Conservation (phyloP, 257 asterid species). For the Solanum sitiens region DNA sequence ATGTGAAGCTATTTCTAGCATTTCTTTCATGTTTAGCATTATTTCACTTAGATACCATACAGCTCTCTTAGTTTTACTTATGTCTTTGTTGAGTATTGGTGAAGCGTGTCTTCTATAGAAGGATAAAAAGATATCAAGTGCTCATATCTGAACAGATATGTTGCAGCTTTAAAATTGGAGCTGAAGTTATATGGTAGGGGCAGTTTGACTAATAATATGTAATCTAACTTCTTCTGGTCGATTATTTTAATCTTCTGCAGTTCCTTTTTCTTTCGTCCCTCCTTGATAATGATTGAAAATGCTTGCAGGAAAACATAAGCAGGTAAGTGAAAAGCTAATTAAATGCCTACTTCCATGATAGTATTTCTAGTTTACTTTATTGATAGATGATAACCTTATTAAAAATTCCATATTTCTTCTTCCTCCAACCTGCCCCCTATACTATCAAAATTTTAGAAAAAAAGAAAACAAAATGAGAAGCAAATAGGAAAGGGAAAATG, state of each 20-base stretch:
- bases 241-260: neutral
- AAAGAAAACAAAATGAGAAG: neutral
- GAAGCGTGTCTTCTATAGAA: neutral
- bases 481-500: neutral
- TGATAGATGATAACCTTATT: neutral
- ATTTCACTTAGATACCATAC: neutral
- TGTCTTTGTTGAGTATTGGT: neutral
- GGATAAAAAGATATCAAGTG: neutral
- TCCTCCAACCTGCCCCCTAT: neutral
- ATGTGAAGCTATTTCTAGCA: neutral
- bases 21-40: neutral
- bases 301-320: neutral
- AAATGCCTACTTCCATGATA: neutral
- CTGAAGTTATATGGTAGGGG: neutral
- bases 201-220: neutral
- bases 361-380: neutral
- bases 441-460: neutral
- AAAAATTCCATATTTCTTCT: neutral
- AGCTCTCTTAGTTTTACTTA: neutral
- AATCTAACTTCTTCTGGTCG: neutral
- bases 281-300: neutral
- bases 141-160: neutral
- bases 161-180: neutral
- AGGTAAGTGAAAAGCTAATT: neutral
- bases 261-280: neutral